These are phyloP conservation scores for Russula sp. DNA, from an alignment of 768 basidiomycete species.

Conservation along the genomic window DNA sequence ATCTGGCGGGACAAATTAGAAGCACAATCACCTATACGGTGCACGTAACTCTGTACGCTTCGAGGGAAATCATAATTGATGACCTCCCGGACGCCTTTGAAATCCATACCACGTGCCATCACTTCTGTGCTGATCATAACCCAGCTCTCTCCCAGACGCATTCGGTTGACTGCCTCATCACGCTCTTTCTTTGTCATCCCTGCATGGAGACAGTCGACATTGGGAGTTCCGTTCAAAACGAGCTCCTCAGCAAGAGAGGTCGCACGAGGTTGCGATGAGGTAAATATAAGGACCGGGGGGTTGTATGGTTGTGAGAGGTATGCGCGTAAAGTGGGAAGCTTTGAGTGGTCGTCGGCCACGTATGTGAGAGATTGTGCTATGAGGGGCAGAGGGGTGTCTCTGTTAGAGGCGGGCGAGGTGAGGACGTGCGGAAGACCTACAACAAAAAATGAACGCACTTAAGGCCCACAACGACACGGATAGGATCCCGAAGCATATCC, in stretches of 20 bases:
- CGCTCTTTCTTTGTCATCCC: slow-evolving; percentile 84
- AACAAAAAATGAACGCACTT: slow-evolving; percentile 55
- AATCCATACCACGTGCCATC: slow-evolving; percentile 98
- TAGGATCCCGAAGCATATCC: slow-evolving; percentile 76
- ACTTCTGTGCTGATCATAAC: slow-evolving; percentile 95
- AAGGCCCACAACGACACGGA: slow-evolving; percentile 92
- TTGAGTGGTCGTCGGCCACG: slow-evolving; percentile 91
- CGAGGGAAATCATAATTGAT: slow-evolving; percentile 98
- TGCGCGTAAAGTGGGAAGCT: slow-evolving; percentile 79
- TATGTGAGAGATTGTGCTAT: slow-evolving; percentile 86
- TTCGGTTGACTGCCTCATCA: slow-evolving; percentile 75
- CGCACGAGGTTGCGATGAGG: slow-evolving; percentile 82
- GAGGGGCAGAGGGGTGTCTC: slow-evolving; percentile 91
- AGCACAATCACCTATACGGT: slow-evolving; percentile 69
- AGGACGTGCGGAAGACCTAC: background rate
- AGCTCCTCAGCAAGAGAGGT: slow-evolving; percentile 77
- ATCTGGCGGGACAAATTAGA: background rate
- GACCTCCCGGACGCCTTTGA: slow-evolving; percentile 88
- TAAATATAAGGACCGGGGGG: slow-evolving; percentile 88
- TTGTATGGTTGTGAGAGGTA: slow-evolving; percentile 79
- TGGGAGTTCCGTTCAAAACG: slow-evolving; percentile 65
- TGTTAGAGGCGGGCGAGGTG: slow-evolving; percentile 30
- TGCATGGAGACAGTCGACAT: slow-evolving; percentile 88
- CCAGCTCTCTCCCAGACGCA: slow-evolving; percentile 91
- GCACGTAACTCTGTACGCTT: slow-evolving; percentile 91